Conservation (phyloP, 2,329 filamentous ascomycete genomes). For the Talaromyces sp. region DNA sequence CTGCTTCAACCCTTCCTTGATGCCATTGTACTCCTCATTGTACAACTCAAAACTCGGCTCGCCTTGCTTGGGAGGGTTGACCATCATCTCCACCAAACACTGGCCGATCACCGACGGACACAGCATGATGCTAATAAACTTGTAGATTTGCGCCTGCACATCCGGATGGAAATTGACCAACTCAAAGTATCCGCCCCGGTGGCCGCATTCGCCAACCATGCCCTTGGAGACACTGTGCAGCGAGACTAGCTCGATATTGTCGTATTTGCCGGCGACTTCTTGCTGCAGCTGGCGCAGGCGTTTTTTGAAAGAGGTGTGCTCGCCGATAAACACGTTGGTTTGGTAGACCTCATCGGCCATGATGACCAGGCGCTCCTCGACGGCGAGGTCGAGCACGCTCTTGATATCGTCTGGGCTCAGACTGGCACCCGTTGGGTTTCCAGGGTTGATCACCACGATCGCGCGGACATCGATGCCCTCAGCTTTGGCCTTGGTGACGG, state of each 20-base stretch:
- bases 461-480: conserved; percentile 83
- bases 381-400: conserved; percentile 80
- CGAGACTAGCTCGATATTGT: conserved; percentile 81
- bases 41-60: conserved; percentile 83
- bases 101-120: conserved; percentile 94
- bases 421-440: conserved; percentile 91
- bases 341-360: conserved; percentile 98
- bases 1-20: conserved; percentile 71
- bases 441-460: conserved; percentile 96
- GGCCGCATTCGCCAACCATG: conserved; percentile 97
- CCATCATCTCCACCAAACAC: conserved; percentile 96
- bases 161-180: conserved; percentile 80
- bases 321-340: conserved; percentile 92
- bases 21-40: conserved; percentile 75
- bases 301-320: conserved; percentile 95
- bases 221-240: conserved; percentile 95
- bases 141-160: conserved; percentile 93
- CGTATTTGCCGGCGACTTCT: conserved; percentile 68
- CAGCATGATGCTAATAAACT: conserved; percentile 95
- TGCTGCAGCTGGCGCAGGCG: conserved; percentile 75
- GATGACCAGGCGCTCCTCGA: conserved; percentile 78
- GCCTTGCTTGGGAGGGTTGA: conserved; percentile 83
- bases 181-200: conserved; percentile 97
- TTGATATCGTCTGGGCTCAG: conserved; percentile 75
- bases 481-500: conserved; percentile 68